Percentiles rank a stretch among this genome's conserved stretches.
phyloP scores from a whole-genome alignment of 805 yeast species.

The Kodamaea fukazawae region DNA sequence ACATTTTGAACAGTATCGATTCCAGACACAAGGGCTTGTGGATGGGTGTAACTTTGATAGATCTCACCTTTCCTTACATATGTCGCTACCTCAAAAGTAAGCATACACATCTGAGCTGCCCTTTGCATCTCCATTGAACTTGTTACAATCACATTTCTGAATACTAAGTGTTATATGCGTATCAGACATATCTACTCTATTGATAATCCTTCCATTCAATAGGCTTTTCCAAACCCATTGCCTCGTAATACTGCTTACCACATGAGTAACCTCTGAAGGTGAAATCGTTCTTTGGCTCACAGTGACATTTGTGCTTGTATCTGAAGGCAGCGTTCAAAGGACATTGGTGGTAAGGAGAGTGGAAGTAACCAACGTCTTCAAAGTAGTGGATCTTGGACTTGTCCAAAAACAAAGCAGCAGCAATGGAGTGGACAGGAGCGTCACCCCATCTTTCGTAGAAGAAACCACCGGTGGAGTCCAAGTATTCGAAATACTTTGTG shows the following conservation, averaged over 20 bases:
- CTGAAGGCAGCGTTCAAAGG: constrained; percentile 65
- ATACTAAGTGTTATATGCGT: too few relatives aligned
- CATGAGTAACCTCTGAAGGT: constrained; percentile 53
- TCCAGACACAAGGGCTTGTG: too few relatives aligned
- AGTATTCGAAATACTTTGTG: constrained; percentile 61
- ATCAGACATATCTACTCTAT: too few relatives aligned
- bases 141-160: too few relatives aligned
- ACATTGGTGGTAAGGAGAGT: constrained; percentile 76
- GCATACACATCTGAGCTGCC: too few relatives aligned
- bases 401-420: constrained; percentile 74
- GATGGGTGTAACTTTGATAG: too few relatives aligned
- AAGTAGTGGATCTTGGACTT: constrained; percentile 72
- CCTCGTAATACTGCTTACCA: constrained; percentile 31
- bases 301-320: constrained; percentile 60
- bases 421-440: constrained; percentile 89
- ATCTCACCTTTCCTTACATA: too few relatives aligned
- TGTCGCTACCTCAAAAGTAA: too few relatives aligned
- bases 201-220: constrained; percentile 26
- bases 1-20: too few relatives aligned
- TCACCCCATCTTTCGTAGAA: constrained; percentile 95
- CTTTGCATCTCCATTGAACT: too few relatives aligned
- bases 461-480: constrained; percentile 83
- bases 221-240: constrained; percentile 30
- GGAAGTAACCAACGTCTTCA: constrained; percentile 81
- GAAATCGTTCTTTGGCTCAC: constrained; percentile 70